phyloP scores from a whole-genome alignment of 1,284 basidiomycete genomes.

The Ustilago trichophora region DNA sequence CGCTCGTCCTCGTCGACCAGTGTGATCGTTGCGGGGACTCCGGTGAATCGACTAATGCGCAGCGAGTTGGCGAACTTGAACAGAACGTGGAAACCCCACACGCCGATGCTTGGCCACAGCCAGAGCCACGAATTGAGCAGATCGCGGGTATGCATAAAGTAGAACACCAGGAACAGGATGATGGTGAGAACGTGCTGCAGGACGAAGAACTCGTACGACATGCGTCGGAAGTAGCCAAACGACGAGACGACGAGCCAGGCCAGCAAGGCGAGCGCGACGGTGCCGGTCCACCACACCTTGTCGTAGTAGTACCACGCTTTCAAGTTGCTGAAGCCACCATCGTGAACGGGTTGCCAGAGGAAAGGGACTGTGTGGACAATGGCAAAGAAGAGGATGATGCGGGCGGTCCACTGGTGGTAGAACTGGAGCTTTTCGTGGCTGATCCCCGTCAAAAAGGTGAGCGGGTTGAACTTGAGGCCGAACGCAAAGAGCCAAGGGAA shows the following conservation, averaged over 20 bases:
- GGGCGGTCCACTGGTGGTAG: slow-evolving; percentile 59
- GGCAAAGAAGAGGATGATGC: slow-evolving; percentile 58
- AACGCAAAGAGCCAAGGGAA: slow-evolving; percentile 57
- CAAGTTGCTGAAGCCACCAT: slow-evolving; percentile 48
- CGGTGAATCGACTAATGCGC: slow-evolving; percentile 27
- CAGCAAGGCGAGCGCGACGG: slow-evolving; percentile 44
- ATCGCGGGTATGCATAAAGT: slow-evolving; percentile 53
- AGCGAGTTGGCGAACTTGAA: slow-evolving; percentile 38
- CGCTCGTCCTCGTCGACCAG: slow-evolving; percentile 28
- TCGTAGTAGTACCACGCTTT: slow-evolving; percentile 46
- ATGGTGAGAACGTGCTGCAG: slow-evolving; percentile 53
- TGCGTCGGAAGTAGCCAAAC: slow-evolving; percentile 43
- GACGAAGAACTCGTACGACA: slow-evolving; percentile 63
- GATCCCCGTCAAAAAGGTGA: slow-evolving; percentile 55
- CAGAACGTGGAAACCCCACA: slow-evolving; percentile 49
- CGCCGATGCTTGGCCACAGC: slow-evolving; percentile 42
- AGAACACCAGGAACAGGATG: slow-evolving; percentile 52
- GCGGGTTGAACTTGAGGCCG: slow-evolving; percentile 59
- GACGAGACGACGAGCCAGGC: slow-evolving; percentile 46
- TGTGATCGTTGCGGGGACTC: slow-evolving; percentile 15
- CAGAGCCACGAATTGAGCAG: slow-evolving; percentile 37
- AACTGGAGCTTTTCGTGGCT: slow-evolving; percentile 61
- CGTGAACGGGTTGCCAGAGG: slow-evolving; percentile 47
- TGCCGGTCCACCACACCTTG: slow-evolving; percentile 52
- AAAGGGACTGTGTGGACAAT: slow-evolving; percentile 61